A percentile compares a stretch with the other conserved stretches of the same genome.
Evolutionary conservation across 495 filamentous ascomycete genomes (phyloP).

Genomic region (Poronia punctata): DNA sequence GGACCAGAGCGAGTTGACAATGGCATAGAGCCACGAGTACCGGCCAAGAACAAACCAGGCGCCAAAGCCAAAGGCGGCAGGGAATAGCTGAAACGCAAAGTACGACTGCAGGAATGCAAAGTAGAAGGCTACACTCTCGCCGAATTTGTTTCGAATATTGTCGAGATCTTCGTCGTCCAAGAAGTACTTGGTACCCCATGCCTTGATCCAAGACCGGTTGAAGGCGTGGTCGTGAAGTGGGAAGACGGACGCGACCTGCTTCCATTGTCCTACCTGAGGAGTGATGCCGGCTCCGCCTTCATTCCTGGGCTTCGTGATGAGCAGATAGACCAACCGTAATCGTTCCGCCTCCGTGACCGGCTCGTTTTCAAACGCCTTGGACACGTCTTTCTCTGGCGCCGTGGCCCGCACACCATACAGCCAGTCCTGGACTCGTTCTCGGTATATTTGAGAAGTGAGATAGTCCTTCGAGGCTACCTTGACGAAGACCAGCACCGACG

Average conservation of each 20-base stretch:
- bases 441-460: constrained; percentile 58
- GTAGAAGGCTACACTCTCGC: constrained; percentile 93
- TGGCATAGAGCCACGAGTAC: constrained; percentile 76
- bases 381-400: constrained; percentile 69
- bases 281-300: constrained; percentile 90
- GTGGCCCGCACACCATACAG: constrained; percentile 77
- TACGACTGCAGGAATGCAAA: constrained; percentile 95
- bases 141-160: constrained; percentile 80
- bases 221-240: constrained; percentile 81
- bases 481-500: constrained; percentile 76
- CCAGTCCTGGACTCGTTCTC: constrained; percentile 85
- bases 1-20: constrained; percentile 79
- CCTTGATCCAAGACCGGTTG: constrained; percentile 84
- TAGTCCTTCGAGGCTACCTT: constrained; percentile 62
- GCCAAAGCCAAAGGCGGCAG: constrained; percentile 72
- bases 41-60: constrained; percentile 77
- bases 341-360: constrained; percentile 83
- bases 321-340: constrained; percentile 72
- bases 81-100: constrained; percentile 77
- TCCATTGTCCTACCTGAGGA: constrained; percentile 75
- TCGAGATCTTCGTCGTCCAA: constrained; percentile 71
- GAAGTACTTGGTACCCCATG: constrained; percentile 78
- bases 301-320: constrained; percentile 73
- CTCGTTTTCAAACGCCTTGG: constrained; percentile 53
- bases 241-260: constrained; percentile 76